Evolutionary conservation across 192 early-diverging fungal genomes (phyloP), one percentile per base, ranked within the genome.

Genomic region (Podila epicladia): DNA sequence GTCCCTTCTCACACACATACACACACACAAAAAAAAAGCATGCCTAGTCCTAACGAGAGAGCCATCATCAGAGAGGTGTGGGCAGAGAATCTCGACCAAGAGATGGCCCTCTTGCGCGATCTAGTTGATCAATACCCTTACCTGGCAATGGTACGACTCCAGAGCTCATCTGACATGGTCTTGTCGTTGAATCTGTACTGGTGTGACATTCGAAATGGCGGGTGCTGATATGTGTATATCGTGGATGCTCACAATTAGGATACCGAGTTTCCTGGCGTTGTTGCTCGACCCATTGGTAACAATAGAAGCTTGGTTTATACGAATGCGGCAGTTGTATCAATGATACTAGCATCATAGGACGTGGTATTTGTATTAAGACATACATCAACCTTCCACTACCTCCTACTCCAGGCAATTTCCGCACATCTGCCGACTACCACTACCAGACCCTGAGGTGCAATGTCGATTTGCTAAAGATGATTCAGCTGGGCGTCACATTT

Each of bases 221-320:
- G 20, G 24, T 22, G 53, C 53, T 55, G 53, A 55, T 55, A 55
- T 55, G 22, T 55, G n/a, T 55, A 17, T 4, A 0, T 55, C 22
- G n/a, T 22, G n/a, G 1, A 4, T 55, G 24, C 24, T 26, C 20
- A 57, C 24, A 26, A 29, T 29, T 72, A 95, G 95, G 95, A 99
- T 85, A 99, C 97, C 12, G 98, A 99, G 84, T 99, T 99, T 72
- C 98, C 98, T 49, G 98, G 98, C 37, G 97, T 99, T 5, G 98
- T 99, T 35, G 97, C 96, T 29, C 83, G 97, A 64, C 98, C 98
- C n/a, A 98, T 99, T 62, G 98, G 77, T 80, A 73, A 9, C 33
- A 32, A 31, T 15, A 28, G 38, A 8, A 31, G 45, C 31, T 55
- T 28, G n/a, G 26, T 7, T 57, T 55, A 57, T 62, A n/a, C 9